Base-by-base conservation (phyloP, 768 basidiomycete species). In the Boletus sp. region DNA sequence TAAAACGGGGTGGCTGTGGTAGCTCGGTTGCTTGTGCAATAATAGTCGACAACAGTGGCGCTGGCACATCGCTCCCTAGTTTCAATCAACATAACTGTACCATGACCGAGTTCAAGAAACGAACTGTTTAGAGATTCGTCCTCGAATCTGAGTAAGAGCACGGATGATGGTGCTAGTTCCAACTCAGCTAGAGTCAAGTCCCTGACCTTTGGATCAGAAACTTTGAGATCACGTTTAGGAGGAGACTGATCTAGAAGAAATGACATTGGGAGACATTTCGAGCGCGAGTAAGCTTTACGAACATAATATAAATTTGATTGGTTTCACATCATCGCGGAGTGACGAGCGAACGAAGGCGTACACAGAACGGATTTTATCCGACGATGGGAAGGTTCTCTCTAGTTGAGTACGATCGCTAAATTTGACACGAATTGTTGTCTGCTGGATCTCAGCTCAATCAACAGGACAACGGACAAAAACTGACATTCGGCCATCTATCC, bases 281-380 rank as follows among this genome's bases (percentile, higher is more conserved):
- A 40, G 43, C 9, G 32, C 25, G 7, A n/a, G n/a, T 6, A 14
- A 9, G 27, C 34, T 39, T 30, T 33, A 79, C 84, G 49, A 62
- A 94, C 93, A 95, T 37, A 96, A 77, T 37, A 93, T 77, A 63
- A 93, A 96, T 63, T 92, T 91, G 71, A 83, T 82, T 4, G 84
- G 78, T 66, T 89, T 84, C 42, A 85, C 82, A 56, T 92, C 89
- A 52, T 90, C 88, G 40, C 82, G 74, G 33, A 96, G 74, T 21
- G 82, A 81, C 32, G 76, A 72, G 33, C 87, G 81, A 49, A 93
- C 90, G 58, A 94, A 94, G 10, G 88, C 89, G 66, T 96, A 95
- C 9, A 96, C 82, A 3, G 86, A 77, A 47, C 81, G 80, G 47
- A 96, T 91, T 68, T 88, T 93, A 70, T 84, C 82, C 4, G 80